Evolutionary conservation across 768 basidiomycete genomes (phyloP), one percentile per base, ranked within the genome.

Genomic region (Cyclocybe aegerita): DNA sequence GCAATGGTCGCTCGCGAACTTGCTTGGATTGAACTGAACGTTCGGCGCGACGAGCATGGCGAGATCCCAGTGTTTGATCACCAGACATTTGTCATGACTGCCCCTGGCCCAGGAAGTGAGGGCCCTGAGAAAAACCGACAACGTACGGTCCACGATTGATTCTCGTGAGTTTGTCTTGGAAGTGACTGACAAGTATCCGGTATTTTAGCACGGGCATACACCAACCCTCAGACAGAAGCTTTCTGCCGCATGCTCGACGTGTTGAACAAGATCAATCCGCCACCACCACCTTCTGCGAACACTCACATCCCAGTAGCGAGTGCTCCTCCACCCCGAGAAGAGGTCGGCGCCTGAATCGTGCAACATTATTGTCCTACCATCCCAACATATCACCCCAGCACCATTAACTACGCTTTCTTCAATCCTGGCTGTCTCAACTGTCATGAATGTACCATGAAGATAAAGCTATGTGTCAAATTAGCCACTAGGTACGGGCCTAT

Each of bases 191-290:
- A 48, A 6, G 53, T 50, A 8, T 30, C 30, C 42, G 16, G 40
- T 30, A 41, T 43, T 58, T 6, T 62, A 94, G 91, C 86, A 17
- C 79, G 80, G 1, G 81, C 78, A 73, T 95, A 91, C 65, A 80
- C 85, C 17, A 96, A 95, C 60, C 88, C 92, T 23, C 94, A 98
- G 63, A 98, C 94, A 0, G 82, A 81, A 46, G 86, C 93, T 2
- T 89, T 98, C 59, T 91, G 90, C 62, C 64, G 69, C 14, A 81
- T 98, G 81, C 64, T 99, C 35, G 80, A 79, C 12, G 79, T 98
- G 35, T 77, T 82, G 52, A 92, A 96, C 69, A 87, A 81, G 56
- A 72, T 78, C 34, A 72, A 74, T 51, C 65, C 64, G 4, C 60
- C 61, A 4, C 58, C 58, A 9, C 38, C 52, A 8, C 34, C n/a